These are phyloP conservation scores for Pseudogymnoascus pannorum DNA, from an alignment of 2,329 filamentous ascomycete species.

Conservation along the genomic window DNA sequence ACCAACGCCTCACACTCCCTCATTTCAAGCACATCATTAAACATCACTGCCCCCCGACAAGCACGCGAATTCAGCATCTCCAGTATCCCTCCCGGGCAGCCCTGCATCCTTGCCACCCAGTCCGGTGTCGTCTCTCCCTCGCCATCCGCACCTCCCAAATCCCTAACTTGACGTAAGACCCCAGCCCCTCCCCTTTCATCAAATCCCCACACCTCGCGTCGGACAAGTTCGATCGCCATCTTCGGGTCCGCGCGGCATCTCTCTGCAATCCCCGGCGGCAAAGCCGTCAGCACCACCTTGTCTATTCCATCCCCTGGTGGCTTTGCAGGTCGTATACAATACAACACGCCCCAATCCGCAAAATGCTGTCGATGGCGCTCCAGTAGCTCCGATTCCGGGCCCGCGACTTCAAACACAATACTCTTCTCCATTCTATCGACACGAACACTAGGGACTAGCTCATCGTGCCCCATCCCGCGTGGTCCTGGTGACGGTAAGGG, in stretches of 20 bases:
- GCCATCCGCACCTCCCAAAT: not conserved
- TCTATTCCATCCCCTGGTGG: not conserved
- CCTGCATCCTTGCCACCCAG: slow-evolving; percentile 58
- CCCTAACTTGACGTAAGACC: not conserved
- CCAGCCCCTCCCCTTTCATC: slow-evolving; percentile 12
- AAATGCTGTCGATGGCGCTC: slow-evolving; percentile 49
- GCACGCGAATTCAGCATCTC: slow-evolving; percentile 70
- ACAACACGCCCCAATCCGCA: slow-evolving; percentile 63
- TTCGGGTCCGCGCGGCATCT: slow-evolving; percentile 66
- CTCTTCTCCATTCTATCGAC: slow-evolving; percentile 41
- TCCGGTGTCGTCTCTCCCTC: slow-evolving; percentile 12
- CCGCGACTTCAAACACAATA: slow-evolving; percentile 57
- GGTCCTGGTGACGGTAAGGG: slow-evolving; percentile 8
- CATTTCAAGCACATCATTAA: slow-evolving; percentile 60
- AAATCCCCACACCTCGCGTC: slow-evolving; percentile 64
- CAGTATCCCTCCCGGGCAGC: slow-evolving; percentile 67
- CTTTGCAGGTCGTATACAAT: slow-evolving; percentile 28
- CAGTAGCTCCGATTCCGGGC: slow-evolving; percentile 54
- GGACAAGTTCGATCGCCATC: slow-evolving; percentile 65
- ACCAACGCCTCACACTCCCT: slow-evolving; percentile 55
- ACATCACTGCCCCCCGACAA: slow-evolving; percentile 78
- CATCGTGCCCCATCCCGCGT: slow-evolving; percentile 11
- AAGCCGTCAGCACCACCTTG: slow-evolving; percentile 39
- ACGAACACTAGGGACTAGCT: slow-evolving; percentile 20
- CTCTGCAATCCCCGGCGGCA: slow-evolving; percentile 69